Evolutionary conservation across 345 rosid species (phyloP), one percentile per base, ranked within the genome.

Genomic region (Brassica juncea): DNA sequence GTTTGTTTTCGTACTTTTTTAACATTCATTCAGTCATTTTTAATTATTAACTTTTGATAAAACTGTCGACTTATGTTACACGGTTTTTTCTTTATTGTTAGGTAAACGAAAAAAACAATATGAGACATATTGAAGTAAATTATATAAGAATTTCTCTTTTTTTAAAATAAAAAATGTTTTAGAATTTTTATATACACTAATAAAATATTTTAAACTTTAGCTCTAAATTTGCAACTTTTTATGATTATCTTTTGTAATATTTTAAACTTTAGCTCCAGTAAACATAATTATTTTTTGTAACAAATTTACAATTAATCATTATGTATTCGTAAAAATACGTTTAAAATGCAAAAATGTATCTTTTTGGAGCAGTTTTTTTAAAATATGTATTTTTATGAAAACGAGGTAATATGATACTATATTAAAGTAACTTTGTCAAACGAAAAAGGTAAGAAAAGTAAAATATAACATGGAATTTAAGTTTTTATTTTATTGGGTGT

Each of bases 401-500:
- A 7, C 8, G 37, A 34, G 37, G 37, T 34, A 49, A 49, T 49
- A 49, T 42, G 19, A 49, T n/a, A 49, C 23, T 49, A n/a, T 49
- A n/a, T 49, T 49, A 15, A 14, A 16, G 59, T 54, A 54, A 54
- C 59, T 54, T 54, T 54, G 44, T 30, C 2, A 12, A 58, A 28
- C 30, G 10, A 9, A n/a, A 35, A 60, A 55, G 16, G 4, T 14
- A 44, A 21, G 42, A 70, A 77, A 71, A 55, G 54, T 67, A 79
- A 78, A 73, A 73, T 79, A 42, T 73, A 67, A 59, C 78, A 31
- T 79, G 57, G 55, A 73, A 79, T 44, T 67, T 58, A 58, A 72
- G 82, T 37, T 58, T 65, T 60, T 57, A 42, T 68, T 67, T 68
- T 73, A 68, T 60, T 73, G 59, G 74, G 75, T 74, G 34, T 68